Evolutionary conservation across 345 rosid genomes (phyloP).

Genomic region (Capsella bursapastoris): DNA sequence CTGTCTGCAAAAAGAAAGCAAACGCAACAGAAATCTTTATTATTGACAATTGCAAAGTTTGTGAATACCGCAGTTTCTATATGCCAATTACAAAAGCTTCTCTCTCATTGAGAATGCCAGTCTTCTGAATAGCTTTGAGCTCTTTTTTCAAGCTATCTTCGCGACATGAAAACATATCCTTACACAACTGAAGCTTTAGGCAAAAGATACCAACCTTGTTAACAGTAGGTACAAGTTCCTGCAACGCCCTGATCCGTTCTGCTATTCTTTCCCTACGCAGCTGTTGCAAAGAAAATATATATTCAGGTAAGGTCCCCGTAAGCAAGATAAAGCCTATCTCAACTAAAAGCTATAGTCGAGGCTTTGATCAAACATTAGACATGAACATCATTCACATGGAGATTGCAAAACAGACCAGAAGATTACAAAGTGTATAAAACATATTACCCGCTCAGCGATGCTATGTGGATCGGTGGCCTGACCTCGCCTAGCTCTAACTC

Average conservation of each 20-base stretch:
- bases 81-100: conserved; percentile 13
- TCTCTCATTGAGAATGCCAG: conserved; percentile 2
- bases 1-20: conserved; percentile 60
- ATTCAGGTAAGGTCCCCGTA: neutral
- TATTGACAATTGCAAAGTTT: neutral
- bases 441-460: conserved; percentile 88
- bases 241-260: conserved; percentile 95
- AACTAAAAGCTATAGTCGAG: neutral
- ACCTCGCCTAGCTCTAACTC: conserved; percentile 97
- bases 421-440: neutral
- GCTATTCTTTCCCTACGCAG: conserved; percentile 97
- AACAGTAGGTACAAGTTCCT: conserved; percentile 97
- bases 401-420: conserved; percentile 2
- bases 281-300: conserved; percentile 50
- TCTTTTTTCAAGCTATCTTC: conserved; percentile 15
- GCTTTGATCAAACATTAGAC: neutral
- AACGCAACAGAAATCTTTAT: neutral
- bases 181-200: neutral
- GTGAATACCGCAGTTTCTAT: neutral
- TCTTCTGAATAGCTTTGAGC: conserved; percentile 1
- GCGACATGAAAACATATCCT: neutral
- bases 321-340: neutral
- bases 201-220: conserved; percentile 69
- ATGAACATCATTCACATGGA: conserved; percentile 9
- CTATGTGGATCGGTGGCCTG: conserved; percentile 99